Evolutionary conservation across 164 flowering plant genomes (phyloP), one percentile per base, ranked within the genome.

Genomic region (Echeveria elegans): DNA sequence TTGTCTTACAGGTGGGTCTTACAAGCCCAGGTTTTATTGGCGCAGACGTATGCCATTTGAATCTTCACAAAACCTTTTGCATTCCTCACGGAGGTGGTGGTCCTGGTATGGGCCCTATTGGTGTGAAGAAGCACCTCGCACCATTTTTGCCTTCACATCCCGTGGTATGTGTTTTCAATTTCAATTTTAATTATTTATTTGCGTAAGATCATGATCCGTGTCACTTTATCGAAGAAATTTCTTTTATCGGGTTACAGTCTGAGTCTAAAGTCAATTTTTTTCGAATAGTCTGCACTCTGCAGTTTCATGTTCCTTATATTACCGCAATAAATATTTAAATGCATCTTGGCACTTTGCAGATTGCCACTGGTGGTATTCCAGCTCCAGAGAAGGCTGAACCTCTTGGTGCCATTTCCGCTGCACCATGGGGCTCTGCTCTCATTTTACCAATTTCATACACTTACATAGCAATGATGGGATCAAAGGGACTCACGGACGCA

Each of bases 41-140:
- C 63, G 99, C 99, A 7, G 99, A 94, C 79, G 99, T 94, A 71
- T 94, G 99, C n/a, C n/a, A n/a, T n/a, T n/a, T n/a, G n/a, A n/a
- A n/a, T n/a, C n/a, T n/a, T n/a, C n/a, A n/a, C n/a, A 94, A 94
- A 74, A n/a, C n/a, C n/a, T 94, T 94, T 76, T 94, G 99, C 81
- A n/a, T n/a, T n/a, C n/a, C n/a, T 0, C 99, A 94, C 77, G 99
- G 99, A 73, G 99, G 99, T 62, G 99, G 99, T 52, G 99, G 97
- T 69, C 99, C 99, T 60, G 99, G 99, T 38, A 94, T 94, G 99
- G 99, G 99, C 64, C 99, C 99, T 26, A 94, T 94, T 75, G 99
- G 99, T 68, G 99, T 94, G 78, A 94, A 94, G 87, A 88, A 91
- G 64, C 99, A 94, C 77, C 79, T 94, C 75, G 99, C 99, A 66